Percentiles rank a stretch among this genome's conserved stretches.
Evolutionary conservation across 1,284 basidiomycete genomes (phyloP).

Genomic region (Ganoderma multipileum): DNA sequence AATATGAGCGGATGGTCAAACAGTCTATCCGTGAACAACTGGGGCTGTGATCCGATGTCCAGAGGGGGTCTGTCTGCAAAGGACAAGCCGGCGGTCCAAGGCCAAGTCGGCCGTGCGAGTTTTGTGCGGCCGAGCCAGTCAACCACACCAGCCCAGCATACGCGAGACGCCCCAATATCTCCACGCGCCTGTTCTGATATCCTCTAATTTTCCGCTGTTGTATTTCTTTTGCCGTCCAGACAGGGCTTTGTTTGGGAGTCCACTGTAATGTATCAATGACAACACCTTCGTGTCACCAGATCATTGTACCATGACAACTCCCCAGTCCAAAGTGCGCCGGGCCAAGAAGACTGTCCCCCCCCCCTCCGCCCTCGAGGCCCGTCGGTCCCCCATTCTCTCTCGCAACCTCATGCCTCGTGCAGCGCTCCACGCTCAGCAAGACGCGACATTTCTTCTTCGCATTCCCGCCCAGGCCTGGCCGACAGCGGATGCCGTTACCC

Average conservation of each 20-base stretch:
- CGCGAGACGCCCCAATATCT: constrained; percentile 1
- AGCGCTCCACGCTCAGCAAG: constrained; percentile 1
- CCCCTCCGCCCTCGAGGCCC: neutral
- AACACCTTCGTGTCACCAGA: constrained; percentile 19
- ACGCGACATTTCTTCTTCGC: neutral
- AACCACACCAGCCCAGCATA: neutral
- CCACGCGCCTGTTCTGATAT: neutral
- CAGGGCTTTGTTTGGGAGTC: constrained; percentile 6
- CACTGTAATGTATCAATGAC: constrained; percentile 29
- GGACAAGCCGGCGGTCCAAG: neutral
- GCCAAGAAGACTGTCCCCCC: constrained; percentile 1
- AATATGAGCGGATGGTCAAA: constrained; percentile 77
- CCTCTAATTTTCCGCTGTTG: neutral
- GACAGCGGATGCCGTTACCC: constrained; percentile 12
- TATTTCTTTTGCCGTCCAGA: neutral
- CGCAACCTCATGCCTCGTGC: neutral
- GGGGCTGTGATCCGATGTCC: constrained; percentile 55
- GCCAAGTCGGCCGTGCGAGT: neutral
- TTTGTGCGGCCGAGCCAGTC: constrained; percentile 12
- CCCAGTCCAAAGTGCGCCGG: neutral
- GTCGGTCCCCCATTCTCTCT: neutral
- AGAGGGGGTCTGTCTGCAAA: neutral
- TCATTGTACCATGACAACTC: constrained; percentile 22
- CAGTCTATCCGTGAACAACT: constrained; percentile 77
- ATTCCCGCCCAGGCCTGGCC: neutral